These are phyloP conservation scores for Schizopora paradoxa DNA, from an alignment of 1,284 basidiomycete species.

Conservation along the genomic window DNA sequence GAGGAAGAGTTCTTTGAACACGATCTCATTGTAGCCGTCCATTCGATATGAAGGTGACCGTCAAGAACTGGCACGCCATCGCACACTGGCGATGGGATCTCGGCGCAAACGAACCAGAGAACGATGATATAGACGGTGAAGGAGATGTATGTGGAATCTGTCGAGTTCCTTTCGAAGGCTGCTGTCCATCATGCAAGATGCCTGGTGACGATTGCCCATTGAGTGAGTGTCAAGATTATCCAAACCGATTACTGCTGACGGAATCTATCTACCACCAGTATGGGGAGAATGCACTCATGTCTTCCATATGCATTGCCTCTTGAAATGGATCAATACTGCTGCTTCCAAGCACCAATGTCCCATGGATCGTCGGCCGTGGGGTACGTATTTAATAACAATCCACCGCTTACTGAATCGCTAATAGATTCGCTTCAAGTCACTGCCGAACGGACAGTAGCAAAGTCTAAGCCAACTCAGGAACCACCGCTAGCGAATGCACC, in stretches of 20 bases:
- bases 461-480: too few species aligned
- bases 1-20: too few species aligned
- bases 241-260: background rate
- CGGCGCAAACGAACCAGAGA: conserved; percentile 34
- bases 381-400: conserved; percentile 43
- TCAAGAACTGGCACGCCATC: conserved; percentile 81
- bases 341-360: conserved; percentile 90
- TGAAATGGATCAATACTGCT: conserved; percentile 89
- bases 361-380: conserved; percentile 89
- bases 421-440: conserved; percentile 10
- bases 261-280: conserved; percentile 42
- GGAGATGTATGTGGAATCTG: conserved; percentile 94
- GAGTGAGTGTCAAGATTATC: conserved; percentile 50
- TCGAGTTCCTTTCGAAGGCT: conserved; percentile 85
- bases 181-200: conserved; percentile 89
- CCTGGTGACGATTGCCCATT: conserved; percentile 96
- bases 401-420: background rate
- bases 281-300: conserved; percentile 96
- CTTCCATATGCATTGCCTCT: conserved; percentile 92
- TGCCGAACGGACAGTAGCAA: conserved; percentile 17
- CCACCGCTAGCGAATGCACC: too few species aligned
- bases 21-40: too few species aligned
- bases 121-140: conserved; percentile 41
- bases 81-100: conserved; percentile 87
- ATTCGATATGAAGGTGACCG: conserved; percentile 81